These are phyloP conservation scores for Neofusicoccum ribis DNA, from an alignment of 2,329 filamentous ascomycete genomes.

Conservation along the genomic window DNA sequence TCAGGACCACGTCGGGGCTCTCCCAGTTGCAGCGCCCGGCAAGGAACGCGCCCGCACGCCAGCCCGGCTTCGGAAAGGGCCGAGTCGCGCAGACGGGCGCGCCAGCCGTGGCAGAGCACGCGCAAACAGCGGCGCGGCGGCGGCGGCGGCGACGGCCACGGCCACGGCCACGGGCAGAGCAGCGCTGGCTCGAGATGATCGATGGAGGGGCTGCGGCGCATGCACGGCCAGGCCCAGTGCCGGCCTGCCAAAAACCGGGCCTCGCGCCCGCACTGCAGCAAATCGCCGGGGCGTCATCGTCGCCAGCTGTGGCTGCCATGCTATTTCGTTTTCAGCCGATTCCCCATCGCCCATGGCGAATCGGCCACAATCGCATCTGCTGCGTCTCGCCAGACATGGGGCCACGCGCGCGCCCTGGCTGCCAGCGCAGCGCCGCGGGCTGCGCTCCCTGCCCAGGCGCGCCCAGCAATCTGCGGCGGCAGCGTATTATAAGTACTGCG, in stretches of 20 bases:
- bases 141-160: not conserved
- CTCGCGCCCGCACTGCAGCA: not conserved
- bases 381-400: not conserved
- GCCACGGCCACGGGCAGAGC: not conserved
- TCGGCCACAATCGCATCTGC: constrained; percentile 14
- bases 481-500: not conserved
- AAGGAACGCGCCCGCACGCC: constrained; percentile 12
- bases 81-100: not conserved
- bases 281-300: constrained; percentile 1
- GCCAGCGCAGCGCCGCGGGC: not conserved
- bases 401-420: not conserved
- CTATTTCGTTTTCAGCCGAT: constrained; percentile 17
- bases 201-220: constrained; percentile 10
- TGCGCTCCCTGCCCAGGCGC: not conserved
- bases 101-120: not conserved
- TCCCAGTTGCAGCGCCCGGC: constrained; percentile 8
- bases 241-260: constrained; percentile 10
- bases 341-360: constrained; percentile 9
- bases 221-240: not conserved
- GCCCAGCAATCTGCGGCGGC: not conserved
- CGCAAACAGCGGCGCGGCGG: not conserved
- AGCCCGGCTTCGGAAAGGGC: constrained; percentile 17
- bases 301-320: constrained; percentile 16
- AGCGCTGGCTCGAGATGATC: not conserved
- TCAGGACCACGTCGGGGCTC: constrained; percentile 3